A percentile compares a stretch with the other conserved stretches of the same genome.
Evolutionary conservation across 345 rosid genomes (phyloP).

Genomic region (Cardamine occulta): DNA sequence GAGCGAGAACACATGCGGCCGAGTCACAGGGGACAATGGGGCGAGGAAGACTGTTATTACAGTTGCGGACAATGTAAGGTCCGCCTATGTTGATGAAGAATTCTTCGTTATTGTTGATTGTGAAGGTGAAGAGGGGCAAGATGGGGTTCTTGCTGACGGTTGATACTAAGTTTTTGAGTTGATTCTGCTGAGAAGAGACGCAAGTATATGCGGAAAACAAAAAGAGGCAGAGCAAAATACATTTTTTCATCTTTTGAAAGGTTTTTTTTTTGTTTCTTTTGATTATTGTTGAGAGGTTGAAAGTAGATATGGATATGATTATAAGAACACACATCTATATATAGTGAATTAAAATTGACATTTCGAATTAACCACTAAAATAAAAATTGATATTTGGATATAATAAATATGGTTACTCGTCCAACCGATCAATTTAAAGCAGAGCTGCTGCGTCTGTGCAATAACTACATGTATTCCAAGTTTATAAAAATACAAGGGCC

Average conservation of each 20-base stretch:
- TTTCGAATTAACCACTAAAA: background rate
- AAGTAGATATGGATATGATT: conserved; percentile 2
- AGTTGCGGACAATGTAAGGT: conserved; percentile 35
- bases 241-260: conserved; percentile 8
- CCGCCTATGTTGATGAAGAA: conserved; percentile 43
- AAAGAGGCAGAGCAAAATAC: conserved; percentile 19
- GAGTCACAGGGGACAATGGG: conserved; percentile 35
- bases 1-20: conserved; percentile 26
- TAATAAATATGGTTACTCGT: too few species aligned
- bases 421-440: background rate
- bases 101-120: conserved; percentile 35
- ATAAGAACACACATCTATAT: background rate
- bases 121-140: conserved; percentile 42
- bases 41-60: conserved; percentile 25
- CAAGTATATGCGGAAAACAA: conserved; percentile 2
- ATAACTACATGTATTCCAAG: background rate
- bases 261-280: background rate
- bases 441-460: background rate
- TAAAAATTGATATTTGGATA: too few species aligned
- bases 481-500: background rate
- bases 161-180: conserved; percentile 41
- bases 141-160: conserved; percentile 42
- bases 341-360: conserved; percentile 16
- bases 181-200: background rate
- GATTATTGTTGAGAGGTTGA: too few species aligned